Evolutionary conservation across 2,329 filamentous ascomycete genomes (phyloP).

Genomic region (Trichophyton schoenleinii): DNA sequence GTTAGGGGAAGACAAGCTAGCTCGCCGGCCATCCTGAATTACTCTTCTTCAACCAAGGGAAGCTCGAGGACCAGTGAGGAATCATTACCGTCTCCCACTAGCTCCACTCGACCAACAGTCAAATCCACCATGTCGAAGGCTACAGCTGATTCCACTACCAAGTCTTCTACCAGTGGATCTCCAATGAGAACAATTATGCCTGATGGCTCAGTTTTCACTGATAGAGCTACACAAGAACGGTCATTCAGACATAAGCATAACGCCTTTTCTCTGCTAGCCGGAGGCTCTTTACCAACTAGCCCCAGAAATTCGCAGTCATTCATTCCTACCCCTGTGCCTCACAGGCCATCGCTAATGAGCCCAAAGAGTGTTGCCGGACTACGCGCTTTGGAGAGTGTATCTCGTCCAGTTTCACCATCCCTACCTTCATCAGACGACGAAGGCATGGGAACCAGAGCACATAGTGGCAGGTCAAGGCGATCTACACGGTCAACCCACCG

Average conservation of each 20-base stretch:
- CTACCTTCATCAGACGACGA: slow-evolving; percentile 33
- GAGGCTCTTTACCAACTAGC: slow-evolving; percentile 1
- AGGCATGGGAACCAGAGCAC: slow-evolving; percentile 15
- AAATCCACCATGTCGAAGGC: background rate
- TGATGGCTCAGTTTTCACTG: background rate
- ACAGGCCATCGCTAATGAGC: slow-evolving; percentile 2
- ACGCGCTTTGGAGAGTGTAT: slow-evolving; percentile 1
- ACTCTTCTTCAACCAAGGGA: background rate
- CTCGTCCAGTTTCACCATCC: slow-evolving; percentile 21
- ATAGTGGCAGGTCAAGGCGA: slow-evolving; percentile 1
- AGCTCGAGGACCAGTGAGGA: background rate
- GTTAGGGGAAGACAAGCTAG: background rate
- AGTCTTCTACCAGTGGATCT: background rate
- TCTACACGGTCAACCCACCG: background rate
- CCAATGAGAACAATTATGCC: background rate
- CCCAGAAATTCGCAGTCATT: slow-evolving; percentile 2
- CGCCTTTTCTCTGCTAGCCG: background rate
- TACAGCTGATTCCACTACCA: background rate
- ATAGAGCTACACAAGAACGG: background rate
- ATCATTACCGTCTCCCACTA: background rate
- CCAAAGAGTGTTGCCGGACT: slow-evolving; percentile 4
- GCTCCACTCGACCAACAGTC: background rate
- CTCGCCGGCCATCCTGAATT: background rate
- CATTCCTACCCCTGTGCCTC: background rate
- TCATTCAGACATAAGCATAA: background rate